Base-by-base conservation (phyloP, 495 filamentous ascomycete species). In the Cryomyces minteri region DNA sequence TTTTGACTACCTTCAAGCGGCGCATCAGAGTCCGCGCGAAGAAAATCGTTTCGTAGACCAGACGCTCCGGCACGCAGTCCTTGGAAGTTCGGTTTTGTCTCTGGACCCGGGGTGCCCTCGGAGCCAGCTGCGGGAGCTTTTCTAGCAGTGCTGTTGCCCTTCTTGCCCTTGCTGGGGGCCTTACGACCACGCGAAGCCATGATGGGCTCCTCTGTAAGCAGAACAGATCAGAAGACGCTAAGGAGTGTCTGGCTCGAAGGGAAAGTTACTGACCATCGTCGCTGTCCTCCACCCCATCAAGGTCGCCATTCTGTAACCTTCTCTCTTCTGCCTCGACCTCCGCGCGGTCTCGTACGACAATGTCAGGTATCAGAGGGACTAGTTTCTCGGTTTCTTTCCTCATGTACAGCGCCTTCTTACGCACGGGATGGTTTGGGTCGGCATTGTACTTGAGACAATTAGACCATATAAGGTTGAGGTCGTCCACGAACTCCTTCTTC, bases 251-350 rank as follows among this genome's bases (percentile, higher is more conserved):
- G 44, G 7, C 30, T 37, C 12, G 32, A 42, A 37, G 32, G 12
- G 28, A 25, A 32, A 40, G 36, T 37, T 42, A 43, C 59, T 25
- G 50, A 58, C 61, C 62, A 58, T 99, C 90, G 50, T 96, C 92
- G 54, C 87, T 94, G 56, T 94, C 88, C 31, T 84, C 81, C 46
- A 84, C 86, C 51, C 88, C 84, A 47, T 94, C 80, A 39, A 74
- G 73, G 43, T 76, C 74, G 12, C 67, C 72, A 48, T 79, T 67
- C 52, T 88, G 82, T 52, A 83, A 74, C 52, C 85, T 70, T 41
- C 88, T 73, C 59, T 99, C 92, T 58, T 96, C 92, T 39, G 90
- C 90, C 60, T 99, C 90, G 2, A 96, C 87, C 57, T 95, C 88
- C 6, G 87, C 92, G 41, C 90, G 77, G 46, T 93, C 83, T 51